Conservation (phyloP, 164 flowering plant genomes). For the Umbellularia californica region DNA sequence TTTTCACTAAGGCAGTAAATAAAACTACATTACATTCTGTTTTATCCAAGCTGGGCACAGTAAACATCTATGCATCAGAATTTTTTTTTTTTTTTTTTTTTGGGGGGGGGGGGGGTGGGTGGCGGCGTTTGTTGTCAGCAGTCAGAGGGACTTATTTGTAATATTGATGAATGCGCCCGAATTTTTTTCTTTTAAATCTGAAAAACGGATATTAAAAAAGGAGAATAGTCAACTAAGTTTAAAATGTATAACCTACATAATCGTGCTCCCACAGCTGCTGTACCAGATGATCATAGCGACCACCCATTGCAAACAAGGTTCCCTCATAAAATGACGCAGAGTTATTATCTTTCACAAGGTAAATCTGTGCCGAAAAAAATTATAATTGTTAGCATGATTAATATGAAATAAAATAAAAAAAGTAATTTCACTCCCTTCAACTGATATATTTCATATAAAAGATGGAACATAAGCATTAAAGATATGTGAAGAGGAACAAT, state of each 20-base stretch:
- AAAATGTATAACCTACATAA: constrained; percentile 39
- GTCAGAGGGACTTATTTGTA: no score
- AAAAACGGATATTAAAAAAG: background rate
- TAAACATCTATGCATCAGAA: no score
- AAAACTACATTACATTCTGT: no score
- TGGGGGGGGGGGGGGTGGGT: no score
- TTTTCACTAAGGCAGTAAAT: no score
- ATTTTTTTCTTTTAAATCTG: background rate
- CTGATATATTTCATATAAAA: no score
- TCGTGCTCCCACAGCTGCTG: constrained; percentile 58
- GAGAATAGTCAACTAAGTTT: constrained; percentile 3
- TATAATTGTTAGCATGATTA: background rate
- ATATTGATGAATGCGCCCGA: background rate
- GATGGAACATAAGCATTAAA: background rate
- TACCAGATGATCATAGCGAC: constrained; percentile 84
- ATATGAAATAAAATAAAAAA: background rate
- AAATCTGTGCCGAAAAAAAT: constrained; percentile 42
- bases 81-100: no score
- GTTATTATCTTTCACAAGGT: constrained; percentile 46
- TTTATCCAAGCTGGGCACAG: no score
- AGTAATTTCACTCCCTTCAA: no score
- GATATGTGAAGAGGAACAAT: background rate
- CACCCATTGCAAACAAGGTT: constrained; percentile 79
- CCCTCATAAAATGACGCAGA: constrained; percentile 55
- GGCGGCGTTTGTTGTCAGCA: no score